Evolutionary conservation across 495 filamentous ascomycete genomes (phyloP).

Genomic region (Aspergillus indologenus): DNA sequence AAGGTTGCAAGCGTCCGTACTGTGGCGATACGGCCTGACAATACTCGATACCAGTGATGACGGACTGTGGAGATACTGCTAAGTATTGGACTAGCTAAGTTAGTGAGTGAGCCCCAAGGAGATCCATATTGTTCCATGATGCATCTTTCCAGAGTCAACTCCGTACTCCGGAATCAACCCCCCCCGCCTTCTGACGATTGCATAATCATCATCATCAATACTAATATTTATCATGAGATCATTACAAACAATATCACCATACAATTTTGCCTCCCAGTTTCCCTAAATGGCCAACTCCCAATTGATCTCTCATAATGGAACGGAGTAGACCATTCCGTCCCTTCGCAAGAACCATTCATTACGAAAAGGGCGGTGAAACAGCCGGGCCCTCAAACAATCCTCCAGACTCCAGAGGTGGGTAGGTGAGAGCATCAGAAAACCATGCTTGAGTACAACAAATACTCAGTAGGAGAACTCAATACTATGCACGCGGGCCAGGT

Average conservation of each 20-base stretch:
- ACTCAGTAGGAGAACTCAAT: neutral
- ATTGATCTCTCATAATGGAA: neutral
- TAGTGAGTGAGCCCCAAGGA: no score
- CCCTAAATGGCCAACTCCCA: neutral
- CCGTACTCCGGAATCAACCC: neutral
- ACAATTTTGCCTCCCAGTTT: neutral
- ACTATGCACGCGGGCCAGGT: no score
- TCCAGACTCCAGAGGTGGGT: neutral
- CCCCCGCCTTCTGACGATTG: neutral
- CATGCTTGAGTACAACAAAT: neutral
- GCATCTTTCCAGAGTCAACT: neutral
- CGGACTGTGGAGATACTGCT: neutral
- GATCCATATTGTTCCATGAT: neutral
- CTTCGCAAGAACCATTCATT: neutral
- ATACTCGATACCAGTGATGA: neutral
- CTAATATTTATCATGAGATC: neutral
- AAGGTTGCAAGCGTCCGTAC: neutral
- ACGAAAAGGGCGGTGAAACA: slow-evolving; percentile 14
- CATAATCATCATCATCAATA: neutral
- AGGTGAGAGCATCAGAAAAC: neutral
- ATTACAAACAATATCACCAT: neutral
- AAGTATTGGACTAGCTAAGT: no score
- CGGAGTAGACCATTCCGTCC: neutral
- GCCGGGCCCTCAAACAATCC: neutral
- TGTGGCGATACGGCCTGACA: neutral